Base-by-base conservation (phyloP, 2,329 filamentous ascomycete genomes). In the Aspergillus ochraceus region DNA sequence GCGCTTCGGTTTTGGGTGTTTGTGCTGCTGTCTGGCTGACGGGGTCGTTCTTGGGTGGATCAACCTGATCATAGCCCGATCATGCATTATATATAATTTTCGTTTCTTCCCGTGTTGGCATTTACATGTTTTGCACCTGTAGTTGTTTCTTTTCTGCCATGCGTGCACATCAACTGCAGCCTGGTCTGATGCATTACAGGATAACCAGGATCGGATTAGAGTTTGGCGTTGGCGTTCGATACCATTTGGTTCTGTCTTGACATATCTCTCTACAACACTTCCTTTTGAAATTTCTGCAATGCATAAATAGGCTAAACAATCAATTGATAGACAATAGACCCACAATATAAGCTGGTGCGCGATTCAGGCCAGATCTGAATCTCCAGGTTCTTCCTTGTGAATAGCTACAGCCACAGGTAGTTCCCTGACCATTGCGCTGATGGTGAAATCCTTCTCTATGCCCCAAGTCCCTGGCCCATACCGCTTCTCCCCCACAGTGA, bases 21-120 rank as follows among this genome's bases (percentile, higher is more conserved):
- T 76, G 72, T 59, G 71, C 73, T 47, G 74, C 74, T 36, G 63
- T 73, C 36, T 77, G 74, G 74, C 60, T 75, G 22, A 68, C 74
- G 36, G 74, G 73, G 42, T 76, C 73, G 29, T 67, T 74, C 32
- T 58, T 76, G 42, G 71, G 73, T 59, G 64, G 64, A 58, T 52
- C 60, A 54, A 60, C 57, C 50, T 68, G 60, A 66, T 22, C 45
- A 22, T 17, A n/a, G 12, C 32, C 12, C 12, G 14, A n/a, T n/a
- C 11, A 36, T 36, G 32, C 32, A 36, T 42, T 42, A 42, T 42
- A 42, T 42, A 42, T 17, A 42, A 2, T n/a, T n/a, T 42, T 42
- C 17, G 14, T 42, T 39, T 39, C 6, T 42, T n/a, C 17, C 6
- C n/a, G 2, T 42, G 36, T 42, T n/a, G 4, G 36, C 36, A 42